phyloP scores from a whole-genome alignment of 345 rosid genomes.

The Raphanus raphanistrum region DNA sequence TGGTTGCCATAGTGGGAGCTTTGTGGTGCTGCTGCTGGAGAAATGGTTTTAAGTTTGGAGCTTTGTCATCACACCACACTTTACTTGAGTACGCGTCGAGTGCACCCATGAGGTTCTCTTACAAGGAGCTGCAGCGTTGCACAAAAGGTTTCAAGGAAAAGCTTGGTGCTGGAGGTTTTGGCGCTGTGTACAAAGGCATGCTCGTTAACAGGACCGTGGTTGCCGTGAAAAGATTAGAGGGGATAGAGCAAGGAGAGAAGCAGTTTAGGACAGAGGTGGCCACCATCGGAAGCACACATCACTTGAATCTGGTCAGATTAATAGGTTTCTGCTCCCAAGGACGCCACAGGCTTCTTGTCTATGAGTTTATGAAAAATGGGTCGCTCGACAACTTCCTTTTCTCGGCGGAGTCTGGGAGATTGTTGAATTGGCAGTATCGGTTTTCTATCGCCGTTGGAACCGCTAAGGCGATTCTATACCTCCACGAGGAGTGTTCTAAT shows the following conservation, averaged over 20 bases:
- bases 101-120: constrained; percentile 56
- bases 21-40: constrained; percentile 64
- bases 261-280: constrained; percentile 60
- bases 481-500: constrained; percentile 62
- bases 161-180: constrained; percentile 65
- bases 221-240: constrained; percentile 59
- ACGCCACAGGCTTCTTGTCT: constrained; percentile 54
- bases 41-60: constrained; percentile 44
- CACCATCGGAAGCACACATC: constrained; percentile 65
- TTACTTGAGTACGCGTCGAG: constrained; percentile 72
- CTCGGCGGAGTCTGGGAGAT: constrained; percentile 27
- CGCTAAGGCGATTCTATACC: constrained; percentile 57
- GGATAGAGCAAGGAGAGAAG: constrained; percentile 53
- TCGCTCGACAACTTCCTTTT: constrained; percentile 60
- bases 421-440: constrained; percentile 48
- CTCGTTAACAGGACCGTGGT: constrained; percentile 43
- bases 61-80: constrained; percentile 52
- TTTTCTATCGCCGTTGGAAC: constrained; percentile 55
- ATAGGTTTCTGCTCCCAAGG: constrained; percentile 64
- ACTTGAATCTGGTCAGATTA: constrained; percentile 57
- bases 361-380: constrained; percentile 58
- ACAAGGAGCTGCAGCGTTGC: constrained; percentile 45
- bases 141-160: constrained; percentile 53
- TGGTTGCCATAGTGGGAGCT: constrained; percentile 50
- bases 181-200: constrained; percentile 54